Evolutionary conservation across 2,329 filamentous ascomycete genomes (phyloP), one percentile per base, ranked within the genome.

Genomic region (Lachnellula subtilissima): DNA sequence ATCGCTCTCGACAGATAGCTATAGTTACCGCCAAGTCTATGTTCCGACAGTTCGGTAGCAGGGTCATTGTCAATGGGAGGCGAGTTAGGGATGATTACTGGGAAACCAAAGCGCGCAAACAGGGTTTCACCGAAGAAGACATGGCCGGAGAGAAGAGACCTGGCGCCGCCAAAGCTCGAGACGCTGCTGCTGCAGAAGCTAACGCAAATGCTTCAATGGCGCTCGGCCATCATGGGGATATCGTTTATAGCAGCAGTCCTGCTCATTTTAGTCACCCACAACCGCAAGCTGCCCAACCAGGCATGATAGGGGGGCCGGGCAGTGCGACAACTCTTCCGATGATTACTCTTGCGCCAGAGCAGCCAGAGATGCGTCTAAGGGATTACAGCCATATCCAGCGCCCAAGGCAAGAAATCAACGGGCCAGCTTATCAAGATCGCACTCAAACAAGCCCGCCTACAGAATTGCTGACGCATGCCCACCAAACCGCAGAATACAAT

Each of bases 1-100:
- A 99, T 72, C 85, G 94, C 46, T 99, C 94, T n/a, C 85, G 94
- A 50, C 94, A 99, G 74, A 99, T 99, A 65, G 94, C 94, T 51
- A 97, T 99, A 60, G 94, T 99, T 45, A 97, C 94, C 0, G 94
- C 94, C 32, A 86, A 91, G 62, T 97, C 93, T 65, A 99, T 99
- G 94, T 99, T 97, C 73, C 86, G 94, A 45, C 94, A 99, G 72
- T 99, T 99, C 72, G 94, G 94, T 49, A 97, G 92, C 72, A 84
- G 94, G 61, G 88, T 99, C 52, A 94, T 99, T 61, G 85, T 89
- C 37, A 89, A 92, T 67, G 94, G 94, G 36, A 83, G 93, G 60
- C 82, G 94, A 56, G 94, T 99, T 43, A 87, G 94, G 50, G 94
- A 99, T 73, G 94, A 99, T 71, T 99, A 99, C 74, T 99, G 94